These are phyloP conservation scores for Elongisporangium prolatum DNA, from an alignment of 352 stramenopile species.

Conservation along the genomic window DNA sequence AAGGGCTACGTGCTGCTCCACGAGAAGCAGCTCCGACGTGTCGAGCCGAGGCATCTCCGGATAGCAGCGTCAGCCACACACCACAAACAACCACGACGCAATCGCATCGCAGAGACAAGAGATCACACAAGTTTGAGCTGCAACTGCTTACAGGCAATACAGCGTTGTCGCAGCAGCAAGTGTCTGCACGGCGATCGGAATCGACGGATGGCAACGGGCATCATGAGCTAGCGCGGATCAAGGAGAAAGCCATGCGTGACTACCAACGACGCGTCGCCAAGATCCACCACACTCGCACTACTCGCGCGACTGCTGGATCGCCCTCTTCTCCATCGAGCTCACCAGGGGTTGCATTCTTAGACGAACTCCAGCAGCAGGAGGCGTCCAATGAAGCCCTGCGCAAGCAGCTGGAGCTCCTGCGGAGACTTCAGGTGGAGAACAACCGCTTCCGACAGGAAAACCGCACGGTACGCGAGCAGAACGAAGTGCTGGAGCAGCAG, in stretches of 20 bases:
- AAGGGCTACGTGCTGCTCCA: conserved; percentile 33
- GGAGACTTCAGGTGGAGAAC: conserved; percentile 65
- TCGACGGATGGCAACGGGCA: conserved; percentile 18
- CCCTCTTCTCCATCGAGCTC: background rate
- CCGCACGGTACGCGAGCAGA: conserved; percentile 35
- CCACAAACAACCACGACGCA: no score
- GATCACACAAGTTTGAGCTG: no score
- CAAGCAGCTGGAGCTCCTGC: conserved; percentile 64
- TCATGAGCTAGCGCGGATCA: conserved; percentile 24
- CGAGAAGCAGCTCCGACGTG: conserved; percentile 1
- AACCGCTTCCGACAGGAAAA: conserved; percentile 60
- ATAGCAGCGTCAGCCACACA: background rate
- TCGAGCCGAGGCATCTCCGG: conserved; percentile 6
- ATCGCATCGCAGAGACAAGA: no score
- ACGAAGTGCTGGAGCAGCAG: conserved; percentile 38
- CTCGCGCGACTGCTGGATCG: background rate
- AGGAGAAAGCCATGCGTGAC: conserved; percentile 29
- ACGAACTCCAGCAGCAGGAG: conserved; percentile 47
- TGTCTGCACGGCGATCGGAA: background rate
- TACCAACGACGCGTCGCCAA: conserved; percentile 21
- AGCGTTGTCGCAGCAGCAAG: no score
- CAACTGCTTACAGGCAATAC: conserved; percentile 5
- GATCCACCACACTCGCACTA: conserved; percentile 3
- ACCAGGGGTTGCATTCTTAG: conserved; percentile 8
- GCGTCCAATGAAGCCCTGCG: conserved; percentile 58